Percentiles rank a stretch among this genome's conserved stretches.
Evolutionary conservation across 2,329 filamentous ascomycete genomes (phyloP).

Genomic region (Aspergillus pseudoviridinutans): DNA sequence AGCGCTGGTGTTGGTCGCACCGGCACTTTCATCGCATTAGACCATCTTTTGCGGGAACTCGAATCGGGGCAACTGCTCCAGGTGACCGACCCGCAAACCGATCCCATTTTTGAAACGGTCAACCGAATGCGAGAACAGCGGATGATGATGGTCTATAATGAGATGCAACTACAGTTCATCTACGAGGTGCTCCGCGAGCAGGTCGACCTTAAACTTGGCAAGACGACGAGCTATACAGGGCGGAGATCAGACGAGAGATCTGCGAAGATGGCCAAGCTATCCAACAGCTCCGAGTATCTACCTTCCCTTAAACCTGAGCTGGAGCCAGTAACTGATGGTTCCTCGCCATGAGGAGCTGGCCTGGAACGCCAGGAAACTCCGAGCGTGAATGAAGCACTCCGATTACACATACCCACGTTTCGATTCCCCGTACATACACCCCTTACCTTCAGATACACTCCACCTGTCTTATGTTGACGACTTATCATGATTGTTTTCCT

Average conservation of each 20-base stretch:
- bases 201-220: slow-evolving; percentile 31
- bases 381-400: slow-evolving; percentile 25
- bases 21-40: slow-evolving; percentile 94
- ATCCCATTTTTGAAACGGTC: slow-evolving; percentile 75
- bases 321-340: slow-evolving; percentile 23
- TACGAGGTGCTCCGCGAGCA: slow-evolving; percentile 76
- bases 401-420: background rate
- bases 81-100: slow-evolving; percentile 46
- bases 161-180: slow-evolving; percentile 78
- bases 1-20: slow-evolving; percentile 91
- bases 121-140: slow-evolving; percentile 79
- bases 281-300: slow-evolving; percentile 25
- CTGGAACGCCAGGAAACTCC: slow-evolving; percentile 26
- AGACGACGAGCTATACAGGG: slow-evolving; percentile 15
- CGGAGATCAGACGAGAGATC: slow-evolving; percentile 28
- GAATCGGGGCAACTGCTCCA: slow-evolving; percentile 65
- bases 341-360: slow-evolving; percentile 24
- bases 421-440: slow-evolving; percentile 8
- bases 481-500: slow-evolving; percentile 20
- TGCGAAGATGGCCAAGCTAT: slow-evolving; percentile 34
- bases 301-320: slow-evolving; percentile 35
- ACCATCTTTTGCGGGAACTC: slow-evolving; percentile 81
- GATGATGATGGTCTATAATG: slow-evolving; percentile 92
- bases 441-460: slow-evolving; percentile 4
- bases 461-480: slow-evolving; percentile 11